These are phyloP conservation scores for Mariannaea elegans DNA, from an alignment of 2,329 filamentous ascomycete species.

Conservation along the genomic window DNA sequence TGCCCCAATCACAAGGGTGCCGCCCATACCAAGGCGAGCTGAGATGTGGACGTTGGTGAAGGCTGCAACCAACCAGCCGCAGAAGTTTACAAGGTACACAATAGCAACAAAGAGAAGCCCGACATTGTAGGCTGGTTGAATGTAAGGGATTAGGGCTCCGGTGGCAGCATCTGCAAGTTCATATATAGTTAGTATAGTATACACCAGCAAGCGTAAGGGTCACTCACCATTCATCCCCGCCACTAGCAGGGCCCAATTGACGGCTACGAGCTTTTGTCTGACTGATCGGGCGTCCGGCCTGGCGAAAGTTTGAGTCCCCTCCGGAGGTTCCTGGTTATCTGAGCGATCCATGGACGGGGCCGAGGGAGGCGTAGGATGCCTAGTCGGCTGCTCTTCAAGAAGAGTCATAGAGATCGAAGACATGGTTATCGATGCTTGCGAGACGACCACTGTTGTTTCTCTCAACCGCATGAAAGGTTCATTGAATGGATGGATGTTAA, in stretches of 20 bases:
- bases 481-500: background rate
- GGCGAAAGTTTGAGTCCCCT: background rate
- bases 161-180: background rate
- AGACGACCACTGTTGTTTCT: background rate
- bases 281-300: background rate
- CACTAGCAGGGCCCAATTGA: background rate
- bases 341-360: background rate
- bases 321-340: background rate
- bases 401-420: background rate
- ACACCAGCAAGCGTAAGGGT: background rate
- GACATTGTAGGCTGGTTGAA: slow-evolving; percentile 1
- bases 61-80: slow-evolving; percentile 13
- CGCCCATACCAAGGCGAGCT: background rate
- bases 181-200: background rate
- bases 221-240: background rate
- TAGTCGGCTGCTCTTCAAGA: background rate
- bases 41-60: slow-evolving; percentile 15
- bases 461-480: background rate
- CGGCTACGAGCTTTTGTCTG: background rate
- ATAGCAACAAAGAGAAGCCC: slow-evolving; percentile 1
- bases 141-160: slow-evolving; percentile 9
- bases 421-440: background rate
- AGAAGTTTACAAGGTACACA: slow-evolving; percentile 8
- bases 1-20: background rate
- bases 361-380: background rate